Evolutionary conservation across 805 yeast genomes (phyloP).

Genomic region (Starmerella stigmatis): DNA sequence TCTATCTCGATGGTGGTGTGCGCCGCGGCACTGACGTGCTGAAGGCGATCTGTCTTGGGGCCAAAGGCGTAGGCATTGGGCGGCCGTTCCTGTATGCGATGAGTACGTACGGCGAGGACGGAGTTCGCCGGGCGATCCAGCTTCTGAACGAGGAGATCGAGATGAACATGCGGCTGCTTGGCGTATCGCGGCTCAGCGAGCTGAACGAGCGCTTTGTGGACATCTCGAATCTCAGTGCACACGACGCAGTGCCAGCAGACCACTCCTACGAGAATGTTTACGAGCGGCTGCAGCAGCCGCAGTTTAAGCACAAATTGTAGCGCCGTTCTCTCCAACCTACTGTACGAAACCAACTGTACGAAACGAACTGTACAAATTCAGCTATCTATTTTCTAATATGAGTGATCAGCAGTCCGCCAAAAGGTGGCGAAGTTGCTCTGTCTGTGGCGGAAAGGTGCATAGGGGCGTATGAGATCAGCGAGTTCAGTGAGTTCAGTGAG

Average conservation of each 20-base stretch:
- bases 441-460: no score
- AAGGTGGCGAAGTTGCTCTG: no score
- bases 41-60: slow-evolving; percentile 68
- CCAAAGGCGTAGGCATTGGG: slow-evolving; percentile 65
- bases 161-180: slow-evolving; percentile 71
- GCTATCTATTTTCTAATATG: background rate
- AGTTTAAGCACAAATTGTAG: slow-evolving; percentile 18
- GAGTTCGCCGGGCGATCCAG: slow-evolving; percentile 55
- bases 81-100: slow-evolving; percentile 67
- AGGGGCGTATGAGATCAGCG: background rate
- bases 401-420: no score
- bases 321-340: background rate
- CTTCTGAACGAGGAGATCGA: slow-evolving; percentile 59
- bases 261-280: slow-evolving; percentile 19
- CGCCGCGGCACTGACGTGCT: slow-evolving; percentile 68
- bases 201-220: slow-evolving; percentile 57
- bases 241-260: slow-evolving; percentile 23
- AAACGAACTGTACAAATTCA: no score
- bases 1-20: slow-evolving; percentile 67
- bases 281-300: slow-evolving; percentile 24
- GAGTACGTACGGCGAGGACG: slow-evolving; percentile 70
- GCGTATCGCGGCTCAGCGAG: slow-evolving; percentile 52
- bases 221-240: slow-evolving; percentile 35
- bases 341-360: no score
- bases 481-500: background rate